Conservation (phyloP, 2,329 filamentous ascomycete species). For the Neopestalotiopsis sp. region DNA sequence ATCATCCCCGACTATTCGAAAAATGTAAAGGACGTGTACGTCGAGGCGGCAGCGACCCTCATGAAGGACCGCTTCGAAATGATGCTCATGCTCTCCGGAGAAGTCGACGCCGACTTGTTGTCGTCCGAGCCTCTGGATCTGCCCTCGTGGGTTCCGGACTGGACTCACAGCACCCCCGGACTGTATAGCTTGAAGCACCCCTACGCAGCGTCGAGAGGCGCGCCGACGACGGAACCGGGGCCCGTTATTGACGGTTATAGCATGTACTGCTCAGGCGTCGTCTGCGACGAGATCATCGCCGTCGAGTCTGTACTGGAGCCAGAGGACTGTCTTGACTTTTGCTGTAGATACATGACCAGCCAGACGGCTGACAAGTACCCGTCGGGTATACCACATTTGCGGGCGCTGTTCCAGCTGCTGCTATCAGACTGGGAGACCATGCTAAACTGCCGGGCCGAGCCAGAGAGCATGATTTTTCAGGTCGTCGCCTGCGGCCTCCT, state of each 20-base stretch:
- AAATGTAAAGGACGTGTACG: conserved; percentile 9
- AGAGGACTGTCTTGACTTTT: conserved; percentile 7
- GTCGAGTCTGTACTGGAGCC: neutral
- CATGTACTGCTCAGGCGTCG: neutral
- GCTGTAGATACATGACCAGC: conserved; percentile 6
- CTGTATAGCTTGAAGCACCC: neutral
- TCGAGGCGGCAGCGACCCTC: neutral
- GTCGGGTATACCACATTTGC: conserved; percentile 1
- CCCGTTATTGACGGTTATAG: neutral
- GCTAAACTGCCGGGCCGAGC: conserved; percentile 5
- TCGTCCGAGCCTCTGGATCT: neutral
- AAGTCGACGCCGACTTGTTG: neutral
- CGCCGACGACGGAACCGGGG: neutral
- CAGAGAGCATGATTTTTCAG: conserved; percentile 8
- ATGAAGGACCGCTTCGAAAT: conserved; percentile 8
- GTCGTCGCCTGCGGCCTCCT: conserved; percentile 9
- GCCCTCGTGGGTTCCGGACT: conserved; percentile 4
- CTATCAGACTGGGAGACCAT: conserved; percentile 11
- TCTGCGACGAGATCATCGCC: conserved; percentile 2
- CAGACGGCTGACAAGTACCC: conserved; percentile 3
- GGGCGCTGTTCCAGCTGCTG: neutral
- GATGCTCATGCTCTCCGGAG: neutral
- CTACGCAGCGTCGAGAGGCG: conserved; percentile 4
- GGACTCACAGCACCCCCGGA: neutral
- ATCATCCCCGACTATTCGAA: conserved; percentile 12